A percentile compares a stretch with the other conserved stretches of the same genome.
Evolutionary conservation across 345 rosid species (phyloP).

Genomic region (Dovyalis caffra): DNA sequence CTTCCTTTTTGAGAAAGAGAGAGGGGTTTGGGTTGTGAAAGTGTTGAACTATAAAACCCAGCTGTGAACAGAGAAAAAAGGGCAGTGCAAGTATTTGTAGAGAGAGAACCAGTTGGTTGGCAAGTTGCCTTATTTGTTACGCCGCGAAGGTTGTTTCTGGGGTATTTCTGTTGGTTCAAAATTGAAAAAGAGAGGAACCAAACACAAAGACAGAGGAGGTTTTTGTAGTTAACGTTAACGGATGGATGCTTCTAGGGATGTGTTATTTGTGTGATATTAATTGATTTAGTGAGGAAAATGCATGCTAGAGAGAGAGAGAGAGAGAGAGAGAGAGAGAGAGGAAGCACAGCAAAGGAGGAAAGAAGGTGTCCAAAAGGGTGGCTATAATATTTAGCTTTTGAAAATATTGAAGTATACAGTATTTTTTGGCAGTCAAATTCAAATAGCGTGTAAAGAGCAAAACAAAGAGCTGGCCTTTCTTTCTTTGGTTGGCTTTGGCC

Average conservation of each 20-base stretch:
- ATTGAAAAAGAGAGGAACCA: neutral
- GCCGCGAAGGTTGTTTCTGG: neutral
- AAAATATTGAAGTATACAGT: neutral
- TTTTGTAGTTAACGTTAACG: neutral
- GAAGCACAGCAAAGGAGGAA: too few relatives aligned
- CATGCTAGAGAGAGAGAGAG: neutral
- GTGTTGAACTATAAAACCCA: neutral
- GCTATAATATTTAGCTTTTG: neutral
- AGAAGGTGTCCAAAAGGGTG: neutral
- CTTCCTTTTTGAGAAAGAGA: neutral
- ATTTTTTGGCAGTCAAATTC: neutral
- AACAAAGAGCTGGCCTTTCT: neutral
- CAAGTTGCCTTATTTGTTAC: neutral
- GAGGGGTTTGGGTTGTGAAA: neutral
- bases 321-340: neutral
- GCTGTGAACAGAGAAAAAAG: neutral
- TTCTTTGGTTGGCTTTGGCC: neutral
- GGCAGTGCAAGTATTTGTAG: neutral
- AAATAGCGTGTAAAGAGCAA: neutral
- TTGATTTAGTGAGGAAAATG: neutral
- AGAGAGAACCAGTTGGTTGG: neutral
- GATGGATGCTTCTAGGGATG: neutral
- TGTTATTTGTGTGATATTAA: neutral
- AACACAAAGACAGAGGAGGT: neutral
- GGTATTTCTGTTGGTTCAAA: neutral